Conservation (phyloP, 257 asterid species). For the Plantago elongata region DNA sequence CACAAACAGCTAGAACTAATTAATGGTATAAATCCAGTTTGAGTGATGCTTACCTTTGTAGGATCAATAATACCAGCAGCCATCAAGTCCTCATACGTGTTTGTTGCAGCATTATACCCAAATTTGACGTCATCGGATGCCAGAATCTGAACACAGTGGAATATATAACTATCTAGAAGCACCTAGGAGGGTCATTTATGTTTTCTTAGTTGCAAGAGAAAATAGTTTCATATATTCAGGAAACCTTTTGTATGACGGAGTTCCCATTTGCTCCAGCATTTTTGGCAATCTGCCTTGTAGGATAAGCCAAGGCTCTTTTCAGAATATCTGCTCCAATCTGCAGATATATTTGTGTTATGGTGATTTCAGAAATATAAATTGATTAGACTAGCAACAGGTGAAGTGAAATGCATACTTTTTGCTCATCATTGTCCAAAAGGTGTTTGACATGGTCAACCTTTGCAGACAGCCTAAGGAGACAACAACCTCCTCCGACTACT, state of each 20-base stretch:
- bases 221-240: not conserved
- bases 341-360: not conserved
- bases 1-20: not conserved
- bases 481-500: conserved; percentile 85
- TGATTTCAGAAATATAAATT: not conserved
- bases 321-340: conserved; percentile 89
- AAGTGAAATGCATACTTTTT: conserved; percentile 36
- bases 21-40: too few relatives aligned
- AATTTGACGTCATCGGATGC: conserved; percentile 47
- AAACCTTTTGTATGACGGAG: conserved; percentile 58
- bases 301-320: conserved; percentile 69
- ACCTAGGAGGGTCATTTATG: too few relatives aligned
- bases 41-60: conserved; percentile 44
- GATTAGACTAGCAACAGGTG: not conserved
- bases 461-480: conserved; percentile 66
- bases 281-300: conserved; percentile 73
- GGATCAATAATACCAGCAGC: conserved; percentile 82
- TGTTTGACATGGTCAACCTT: conserved; percentile 51
- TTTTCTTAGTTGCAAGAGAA: not conserved
- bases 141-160: conserved; percentile 43
- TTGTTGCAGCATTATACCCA: conserved; percentile 80
- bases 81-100: conserved; percentile 76
- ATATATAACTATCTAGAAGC: not conserved
- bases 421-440: conserved; percentile 69
- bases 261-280: conserved; percentile 81